phyloP scores from a whole-genome alignment of 2,329 filamentous ascomycete species.

The Botrytis deweyae region DNA sequence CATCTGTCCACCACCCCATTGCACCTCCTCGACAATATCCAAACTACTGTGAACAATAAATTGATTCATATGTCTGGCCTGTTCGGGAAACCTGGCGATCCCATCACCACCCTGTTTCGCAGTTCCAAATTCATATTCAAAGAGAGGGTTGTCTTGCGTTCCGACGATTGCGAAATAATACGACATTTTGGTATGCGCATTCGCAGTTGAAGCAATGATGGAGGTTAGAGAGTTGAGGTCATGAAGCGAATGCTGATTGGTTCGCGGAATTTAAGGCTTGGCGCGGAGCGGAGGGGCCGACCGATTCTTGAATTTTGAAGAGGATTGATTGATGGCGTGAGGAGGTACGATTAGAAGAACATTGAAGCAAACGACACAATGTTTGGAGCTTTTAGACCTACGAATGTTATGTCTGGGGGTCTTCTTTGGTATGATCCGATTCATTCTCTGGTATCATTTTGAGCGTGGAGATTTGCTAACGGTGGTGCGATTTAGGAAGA shows the following conservation, averaged over 20 bases:
- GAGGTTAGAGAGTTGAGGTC: slow-evolving; percentile 20
- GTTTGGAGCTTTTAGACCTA: slow-evolving; percentile 82
- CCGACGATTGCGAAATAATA: slow-evolving; percentile 99
- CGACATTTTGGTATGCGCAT: slow-evolving; percentile 63
- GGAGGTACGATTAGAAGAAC: slow-evolving; percentile 14
- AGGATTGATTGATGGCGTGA: slow-evolving; percentile 1
- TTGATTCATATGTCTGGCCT: slow-evolving; percentile 91
- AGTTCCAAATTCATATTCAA: slow-evolving; percentile 95
- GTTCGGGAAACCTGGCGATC: slow-evolving; percentile 80
- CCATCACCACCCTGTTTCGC: slow-evolving; percentile 96
- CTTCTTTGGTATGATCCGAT: slow-evolving; percentile 67
- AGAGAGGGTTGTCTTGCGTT: slow-evolving; percentile 91
- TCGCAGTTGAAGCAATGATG: slow-evolving; percentile 11
- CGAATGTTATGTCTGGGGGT: slow-evolving; percentile 72
- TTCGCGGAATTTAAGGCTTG: slow-evolving; percentile 29
- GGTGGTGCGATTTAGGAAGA: slow-evolving; percentile 63
- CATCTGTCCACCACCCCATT: slow-evolving; percentile 88
- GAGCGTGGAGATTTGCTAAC: slow-evolving; percentile 23
- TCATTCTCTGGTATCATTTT: too few relatives aligned
- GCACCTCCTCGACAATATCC: slow-evolving; percentile 93
- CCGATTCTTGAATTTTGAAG: slow-evolving; percentile 28
- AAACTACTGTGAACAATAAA: slow-evolving; percentile 94
- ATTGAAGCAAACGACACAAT: slow-evolving; percentile 51
- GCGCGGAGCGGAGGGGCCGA: slow-evolving; percentile 27
- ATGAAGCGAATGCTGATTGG: slow-evolving; percentile 32